Evolutionary conservation across 1,139 yeast genomes (phyloP).

Genomic region (Yamadazyma dushanensis): DNA sequence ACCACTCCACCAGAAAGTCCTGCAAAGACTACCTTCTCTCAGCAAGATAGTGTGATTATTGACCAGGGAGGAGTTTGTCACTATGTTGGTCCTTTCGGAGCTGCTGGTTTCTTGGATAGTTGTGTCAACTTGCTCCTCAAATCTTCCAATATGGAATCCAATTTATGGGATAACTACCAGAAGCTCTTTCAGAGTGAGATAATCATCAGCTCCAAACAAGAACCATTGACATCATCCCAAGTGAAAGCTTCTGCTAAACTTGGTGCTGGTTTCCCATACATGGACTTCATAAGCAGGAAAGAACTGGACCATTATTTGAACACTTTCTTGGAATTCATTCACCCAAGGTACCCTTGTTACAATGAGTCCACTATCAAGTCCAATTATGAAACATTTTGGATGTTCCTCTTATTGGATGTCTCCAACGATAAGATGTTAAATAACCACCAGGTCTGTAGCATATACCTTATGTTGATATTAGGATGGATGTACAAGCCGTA

Average conservation of each 20-base stretch:
- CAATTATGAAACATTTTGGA: conserved; percentile 14
- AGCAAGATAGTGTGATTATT: conserved; percentile 15
- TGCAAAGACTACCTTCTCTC: too few species aligned
- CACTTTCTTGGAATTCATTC: conserved; percentile 37
- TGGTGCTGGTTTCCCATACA: conserved; percentile 7
- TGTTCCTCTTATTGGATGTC: conserved; percentile 16
- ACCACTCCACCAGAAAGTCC: too few species aligned
- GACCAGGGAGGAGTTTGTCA: conserved; percentile 17
- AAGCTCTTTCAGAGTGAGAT: conserved; percentile 11
- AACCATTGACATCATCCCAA: conserved; percentile 2
- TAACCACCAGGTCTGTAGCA: conserved; percentile 30
- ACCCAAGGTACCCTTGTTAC: conserved; percentile 40
- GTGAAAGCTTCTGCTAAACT: not conserved
- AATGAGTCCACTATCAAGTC: conserved; percentile 26
- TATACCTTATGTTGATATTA: conserved; percentile 41
- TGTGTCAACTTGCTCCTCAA: conserved; percentile 10
- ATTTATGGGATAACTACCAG: conserved; percentile 7
- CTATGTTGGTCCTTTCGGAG: conserved; percentile 18
- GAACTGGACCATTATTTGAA: conserved; percentile 28
- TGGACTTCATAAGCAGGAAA: conserved; percentile 21
- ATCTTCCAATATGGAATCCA: conserved; percentile 6
- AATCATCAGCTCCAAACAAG: conserved; percentile 11
- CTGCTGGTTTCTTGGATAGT: conserved; percentile 14
- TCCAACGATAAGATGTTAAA: conserved; percentile 7
- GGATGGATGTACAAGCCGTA: conserved; percentile 21